Evolutionary conservation across 179 eudicot genomes (phyloP).

Genomic region (Nepenthes alata): DNA sequence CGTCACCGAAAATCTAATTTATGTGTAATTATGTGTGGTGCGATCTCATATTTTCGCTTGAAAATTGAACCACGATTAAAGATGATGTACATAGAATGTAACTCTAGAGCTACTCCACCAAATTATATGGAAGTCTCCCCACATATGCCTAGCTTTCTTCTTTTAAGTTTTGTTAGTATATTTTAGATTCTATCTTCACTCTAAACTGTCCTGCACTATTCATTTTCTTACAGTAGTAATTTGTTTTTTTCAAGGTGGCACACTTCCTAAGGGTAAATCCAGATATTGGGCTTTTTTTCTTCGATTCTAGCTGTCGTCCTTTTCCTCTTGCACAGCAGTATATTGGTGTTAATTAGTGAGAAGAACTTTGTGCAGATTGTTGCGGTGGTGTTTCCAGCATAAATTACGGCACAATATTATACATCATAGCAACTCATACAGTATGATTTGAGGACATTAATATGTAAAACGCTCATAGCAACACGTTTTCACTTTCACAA

Average conservation of each 20-base stretch:
- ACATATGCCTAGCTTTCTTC: not conserved
- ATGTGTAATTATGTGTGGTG: too few species aligned
- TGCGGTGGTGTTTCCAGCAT: too few species aligned
- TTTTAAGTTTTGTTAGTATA: not conserved
- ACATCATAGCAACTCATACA: too few species aligned
- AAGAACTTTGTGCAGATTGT: constrained; percentile 27
- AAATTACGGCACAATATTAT: too few species aligned
- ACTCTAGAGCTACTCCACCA: constrained; percentile 63
- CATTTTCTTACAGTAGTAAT: not conserved
- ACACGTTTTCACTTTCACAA: too few species aligned
- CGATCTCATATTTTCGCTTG: too few species aligned
- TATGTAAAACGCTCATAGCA: too few species aligned
- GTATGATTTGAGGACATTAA: too few species aligned
- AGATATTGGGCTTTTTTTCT: constrained; percentile 81
- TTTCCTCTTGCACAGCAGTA: constrained; percentile 99
- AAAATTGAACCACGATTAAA: too few species aligned
- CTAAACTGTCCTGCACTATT: not conserved
- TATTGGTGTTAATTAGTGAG: constrained; percentile 68
- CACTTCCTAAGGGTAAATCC: constrained; percentile 96
- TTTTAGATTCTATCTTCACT: not conserved
- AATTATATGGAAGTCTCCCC: constrained; percentile 74
- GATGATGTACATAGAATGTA: too few species aligned
- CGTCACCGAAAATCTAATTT: too few species aligned
- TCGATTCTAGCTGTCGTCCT: constrained; percentile 97
- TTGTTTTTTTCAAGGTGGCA: constrained; percentile 50